A percentile compares a stretch with the other conserved stretches of the same genome.
Conservation (phyloP, 257 asterid species). For the Solanum chmielewskii region DNA sequence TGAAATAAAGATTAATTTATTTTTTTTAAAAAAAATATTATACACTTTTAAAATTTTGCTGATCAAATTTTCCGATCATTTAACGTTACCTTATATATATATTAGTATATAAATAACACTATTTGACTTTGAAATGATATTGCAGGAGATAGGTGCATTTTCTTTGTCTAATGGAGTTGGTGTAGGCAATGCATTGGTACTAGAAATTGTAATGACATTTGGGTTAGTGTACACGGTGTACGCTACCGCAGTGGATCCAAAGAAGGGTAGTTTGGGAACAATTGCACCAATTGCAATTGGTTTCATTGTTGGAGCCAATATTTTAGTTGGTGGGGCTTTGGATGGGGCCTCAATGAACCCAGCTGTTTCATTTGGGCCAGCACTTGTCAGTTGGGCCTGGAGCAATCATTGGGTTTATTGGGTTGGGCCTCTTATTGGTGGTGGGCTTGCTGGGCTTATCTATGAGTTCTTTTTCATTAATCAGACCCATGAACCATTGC, state of each 20-base stretch:
- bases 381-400: constrained; percentile 37
- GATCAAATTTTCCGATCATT: too few relatives aligned
- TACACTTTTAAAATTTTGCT: too few relatives aligned
- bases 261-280: constrained; percentile 31
- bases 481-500: constrained; percentile 25
- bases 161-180: constrained; percentile 26
- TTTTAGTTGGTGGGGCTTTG: constrained; percentile 36
- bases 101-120: not conserved
- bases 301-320: constrained; percentile 43
- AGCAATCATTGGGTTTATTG: constrained; percentile 32
- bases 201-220: constrained; percentile 39
- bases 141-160: constrained; percentile 20
- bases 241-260: constrained; percentile 46
- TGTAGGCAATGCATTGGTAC: constrained; percentile 16
- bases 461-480: constrained; percentile 26
- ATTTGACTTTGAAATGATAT: not conserved
- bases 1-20: too few relatives aligned
- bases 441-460: constrained; percentile 39
- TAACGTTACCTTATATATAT: too few relatives aligned
- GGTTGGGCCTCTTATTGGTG: constrained; percentile 43
- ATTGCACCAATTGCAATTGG: constrained; percentile 44
- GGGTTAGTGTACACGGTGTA: constrained; percentile 39
- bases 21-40: too few relatives aligned
- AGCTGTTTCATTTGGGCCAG: constrained; percentile 29
- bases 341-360: constrained; percentile 38